Conservation (phyloP, 768 basidiomycete genomes). For the Psilocybe cyanescens region DNA sequence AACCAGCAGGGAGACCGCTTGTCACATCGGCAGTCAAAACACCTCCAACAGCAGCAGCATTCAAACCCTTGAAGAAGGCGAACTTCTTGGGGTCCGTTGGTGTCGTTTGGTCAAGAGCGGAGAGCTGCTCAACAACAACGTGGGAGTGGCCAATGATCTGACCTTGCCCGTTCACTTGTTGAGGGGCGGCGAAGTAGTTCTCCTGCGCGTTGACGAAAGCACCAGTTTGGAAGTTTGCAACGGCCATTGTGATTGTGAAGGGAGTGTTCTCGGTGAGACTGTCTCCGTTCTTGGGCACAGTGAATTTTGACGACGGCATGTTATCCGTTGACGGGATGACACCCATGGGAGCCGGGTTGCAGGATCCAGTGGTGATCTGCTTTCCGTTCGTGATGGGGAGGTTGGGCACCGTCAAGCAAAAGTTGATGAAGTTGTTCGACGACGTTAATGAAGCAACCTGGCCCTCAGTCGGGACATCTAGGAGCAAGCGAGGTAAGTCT, state of each 20-base stretch:
- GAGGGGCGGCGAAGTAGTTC: constrained; percentile 61
- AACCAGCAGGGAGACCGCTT: constrained; percentile 58
- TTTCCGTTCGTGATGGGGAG: constrained; percentile 60
- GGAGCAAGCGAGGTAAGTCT: neutral
- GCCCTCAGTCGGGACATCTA: constrained; percentile 37
- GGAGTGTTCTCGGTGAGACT: constrained; percentile 46
- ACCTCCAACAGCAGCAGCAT: constrained; percentile 50
- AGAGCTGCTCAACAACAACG: constrained; percentile 57
- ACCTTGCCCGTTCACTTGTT: constrained; percentile 54
- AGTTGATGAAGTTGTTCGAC: constrained; percentile 69
- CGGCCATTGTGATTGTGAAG: constrained; percentile 57
- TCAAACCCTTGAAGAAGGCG: constrained; percentile 61
- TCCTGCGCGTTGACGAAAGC: constrained; percentile 57
- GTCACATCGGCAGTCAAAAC: constrained; percentile 53
- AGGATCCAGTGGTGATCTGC: constrained; percentile 55
- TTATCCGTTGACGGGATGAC: constrained; percentile 50
- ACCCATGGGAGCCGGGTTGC: constrained; percentile 66
- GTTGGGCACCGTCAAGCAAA: constrained; percentile 51
- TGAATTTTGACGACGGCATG: constrained; percentile 56
- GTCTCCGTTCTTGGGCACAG: constrained; percentile 47
- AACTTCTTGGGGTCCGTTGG: constrained; percentile 54
- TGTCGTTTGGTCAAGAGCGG: constrained; percentile 46
- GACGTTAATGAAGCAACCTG: constrained; percentile 60
- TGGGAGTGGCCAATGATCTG: constrained; percentile 62
- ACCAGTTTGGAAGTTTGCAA: constrained; percentile 50